phyloP scores from a whole-genome alignment of 495 filamentous ascomycete species.

The Neurospora discreta region DNA sequence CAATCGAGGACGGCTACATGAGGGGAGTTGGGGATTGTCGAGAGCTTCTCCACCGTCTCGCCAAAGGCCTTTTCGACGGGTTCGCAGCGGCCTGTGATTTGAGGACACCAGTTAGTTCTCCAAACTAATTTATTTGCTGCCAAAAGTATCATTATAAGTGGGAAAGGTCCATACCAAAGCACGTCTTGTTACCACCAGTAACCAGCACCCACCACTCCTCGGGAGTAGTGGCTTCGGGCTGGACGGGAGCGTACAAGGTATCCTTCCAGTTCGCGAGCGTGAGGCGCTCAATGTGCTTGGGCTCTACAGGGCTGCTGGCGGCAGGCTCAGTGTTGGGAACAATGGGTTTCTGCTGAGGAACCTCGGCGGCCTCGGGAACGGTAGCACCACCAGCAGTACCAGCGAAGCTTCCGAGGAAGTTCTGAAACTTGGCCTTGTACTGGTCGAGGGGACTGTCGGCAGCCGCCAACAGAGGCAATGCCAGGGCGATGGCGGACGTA shows the following conservation, averaged over 20 bases:
- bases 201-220: conserved; percentile 76
- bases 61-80: conserved; percentile 38
- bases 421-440: conserved; percentile 62
- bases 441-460: conserved; percentile 33
- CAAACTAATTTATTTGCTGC: not conserved
- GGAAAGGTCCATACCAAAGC: conserved; percentile 45
- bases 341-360: conserved; percentile 25
- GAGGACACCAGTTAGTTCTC: conserved; percentile 5
- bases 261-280: conserved; percentile 63
- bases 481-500: conserved; percentile 42
- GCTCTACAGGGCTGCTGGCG: conserved; percentile 31
- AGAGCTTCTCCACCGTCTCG: conserved; percentile 57
- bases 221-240: conserved; percentile 39
- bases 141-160: not conserved
- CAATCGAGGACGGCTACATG: conserved; percentile 68
- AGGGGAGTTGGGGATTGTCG: conserved; percentile 53
- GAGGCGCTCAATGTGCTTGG: conserved; percentile 45
- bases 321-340: conserved; percentile 15
- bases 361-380: conserved; percentile 42
- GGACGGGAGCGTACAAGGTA: conserved; percentile 50
- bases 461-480: conserved; percentile 61
- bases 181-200: conserved; percentile 81
- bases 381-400: conserved; percentile 12
- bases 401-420: conserved; percentile 35
- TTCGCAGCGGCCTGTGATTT: conserved; percentile 31